Conservation (phyloP, 306 rosid species). For the Medicago ruthenica region DNA sequence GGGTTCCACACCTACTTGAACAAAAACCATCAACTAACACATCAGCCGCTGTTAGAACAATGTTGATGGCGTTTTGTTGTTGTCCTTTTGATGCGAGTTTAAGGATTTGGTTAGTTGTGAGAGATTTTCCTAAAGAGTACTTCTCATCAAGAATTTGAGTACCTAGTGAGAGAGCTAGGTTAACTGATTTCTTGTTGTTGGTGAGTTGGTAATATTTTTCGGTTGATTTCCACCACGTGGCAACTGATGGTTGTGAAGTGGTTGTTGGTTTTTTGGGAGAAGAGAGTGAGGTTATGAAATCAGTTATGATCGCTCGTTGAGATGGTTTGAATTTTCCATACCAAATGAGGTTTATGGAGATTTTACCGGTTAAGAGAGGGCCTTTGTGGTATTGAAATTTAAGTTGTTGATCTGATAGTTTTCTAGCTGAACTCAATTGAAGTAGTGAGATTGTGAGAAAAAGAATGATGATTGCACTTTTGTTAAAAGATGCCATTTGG, state of each 20-base stretch:
- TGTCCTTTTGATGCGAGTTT: conserved; percentile 56
- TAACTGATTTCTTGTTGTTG: conserved; percentile 32
- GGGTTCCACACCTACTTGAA: conserved; percentile 63
- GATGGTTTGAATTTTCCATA: conserved; percentile 65
- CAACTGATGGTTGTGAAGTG: conserved; percentile 54
- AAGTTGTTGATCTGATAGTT: conserved; percentile 32
- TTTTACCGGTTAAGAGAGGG: conserved; percentile 51
- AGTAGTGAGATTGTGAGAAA: conserved; percentile 38
- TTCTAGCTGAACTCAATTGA: conserved; percentile 44
- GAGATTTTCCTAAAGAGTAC: conserved; percentile 59
- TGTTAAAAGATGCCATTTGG: conserved; percentile 43
- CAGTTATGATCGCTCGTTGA: conserved; percentile 55
- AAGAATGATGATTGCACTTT: conserved; percentile 2
- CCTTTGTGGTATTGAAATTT: conserved; percentile 53
- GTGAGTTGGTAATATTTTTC: conserved; percentile 53
- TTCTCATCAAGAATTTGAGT: conserved; percentile 52
- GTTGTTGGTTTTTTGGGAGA: conserved; percentile 19
- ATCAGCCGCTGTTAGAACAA: conserved; percentile 59
- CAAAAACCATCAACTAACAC: conserved; percentile 65
- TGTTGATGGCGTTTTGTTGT: conserved; percentile 54
- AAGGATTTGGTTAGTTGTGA: conserved; percentile 50
- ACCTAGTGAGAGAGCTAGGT: conserved; percentile 45
- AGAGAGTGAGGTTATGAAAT: conserved; percentile 53
- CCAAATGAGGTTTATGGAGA: conserved; percentile 55
- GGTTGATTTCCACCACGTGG: conserved; percentile 58